A percentile compares a stretch with the other conserved stretches of the same genome.
phyloP scores from a whole-genome alignment of 2,329 filamentous ascomycete species.

The Apiospora arundinis region DNA sequence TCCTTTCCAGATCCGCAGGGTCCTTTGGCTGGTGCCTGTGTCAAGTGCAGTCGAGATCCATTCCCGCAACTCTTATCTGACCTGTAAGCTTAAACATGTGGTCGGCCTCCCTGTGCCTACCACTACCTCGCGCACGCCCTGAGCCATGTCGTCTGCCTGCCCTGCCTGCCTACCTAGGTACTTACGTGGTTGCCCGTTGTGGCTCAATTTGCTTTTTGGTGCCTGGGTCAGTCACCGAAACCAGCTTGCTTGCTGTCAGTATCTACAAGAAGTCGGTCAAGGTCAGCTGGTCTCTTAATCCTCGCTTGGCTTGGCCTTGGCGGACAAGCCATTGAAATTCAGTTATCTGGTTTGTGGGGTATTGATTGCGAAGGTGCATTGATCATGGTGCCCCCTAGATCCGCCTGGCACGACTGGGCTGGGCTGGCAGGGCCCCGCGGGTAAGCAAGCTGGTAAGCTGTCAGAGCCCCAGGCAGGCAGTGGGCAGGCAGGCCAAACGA shows the following conservation, averaged over 20 bases:
- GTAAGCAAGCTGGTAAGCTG: not conserved
- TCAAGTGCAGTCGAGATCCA: slow-evolving; percentile 5
- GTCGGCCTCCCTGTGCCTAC: no score
- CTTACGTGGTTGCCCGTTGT: not conserved
- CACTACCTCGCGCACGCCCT: not conserved
- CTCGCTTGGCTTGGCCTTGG: not conserved
- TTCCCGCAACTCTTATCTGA: not conserved
- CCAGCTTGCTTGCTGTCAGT: no score
- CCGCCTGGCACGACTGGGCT: not conserved
- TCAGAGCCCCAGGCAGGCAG: not conserved
- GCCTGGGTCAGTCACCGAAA: not conserved
- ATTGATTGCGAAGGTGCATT: slow-evolving; percentile 7
- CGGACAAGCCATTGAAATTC: not conserved
- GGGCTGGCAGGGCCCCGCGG: not conserved
- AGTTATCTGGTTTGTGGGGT: slow-evolving; percentile 14
- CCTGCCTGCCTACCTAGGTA: not conserved
- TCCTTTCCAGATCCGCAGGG: slow-evolving; percentile 16
- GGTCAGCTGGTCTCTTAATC: no score
- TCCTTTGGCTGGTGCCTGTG: slow-evolving; percentile 15
- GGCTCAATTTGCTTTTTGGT: not conserved
- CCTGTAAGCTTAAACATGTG: not conserved
- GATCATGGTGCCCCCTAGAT: not conserved
- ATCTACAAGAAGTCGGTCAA: no score
- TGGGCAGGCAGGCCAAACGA: not conserved
- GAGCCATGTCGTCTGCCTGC: not conserved